Evolutionary conservation across 2,329 filamentous ascomycete genomes (phyloP).

Genomic region (Fusarium ambrosium): DNA sequence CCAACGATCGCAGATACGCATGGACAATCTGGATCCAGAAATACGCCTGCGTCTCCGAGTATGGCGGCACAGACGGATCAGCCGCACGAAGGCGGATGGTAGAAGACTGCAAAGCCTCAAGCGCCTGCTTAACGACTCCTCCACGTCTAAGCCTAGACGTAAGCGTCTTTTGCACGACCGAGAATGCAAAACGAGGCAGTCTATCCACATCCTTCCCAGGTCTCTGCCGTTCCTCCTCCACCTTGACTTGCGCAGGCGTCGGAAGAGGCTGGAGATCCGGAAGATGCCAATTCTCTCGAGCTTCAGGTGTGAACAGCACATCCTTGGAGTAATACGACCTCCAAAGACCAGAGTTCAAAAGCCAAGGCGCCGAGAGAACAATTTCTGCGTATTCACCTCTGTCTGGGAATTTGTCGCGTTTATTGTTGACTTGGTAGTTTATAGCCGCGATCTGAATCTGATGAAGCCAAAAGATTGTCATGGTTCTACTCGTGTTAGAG

Average conservation of each 20-base stretch:
- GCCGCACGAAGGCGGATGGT: constrained; percentile 41
- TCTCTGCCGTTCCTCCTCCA: not conserved
- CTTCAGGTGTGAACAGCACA: constrained; percentile 48
- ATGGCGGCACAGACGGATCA: constrained; percentile 38
- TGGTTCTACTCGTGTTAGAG: constrained; percentile 36
- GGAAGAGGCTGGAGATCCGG: constrained; percentile 51
- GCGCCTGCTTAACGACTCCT: constrained; percentile 45
- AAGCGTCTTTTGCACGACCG: constrained; percentile 45
- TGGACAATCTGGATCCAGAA: constrained; percentile 51
- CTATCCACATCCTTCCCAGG: constrained; percentile 30
- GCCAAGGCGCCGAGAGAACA: constrained; percentile 40
- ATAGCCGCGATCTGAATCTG: constrained; percentile 51
- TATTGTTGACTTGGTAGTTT: constrained; percentile 36
- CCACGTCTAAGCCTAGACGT: constrained; percentile 37
- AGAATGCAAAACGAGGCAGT: constrained; percentile 49
- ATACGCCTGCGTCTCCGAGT: constrained; percentile 52
- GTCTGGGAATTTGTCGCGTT: constrained; percentile 21
- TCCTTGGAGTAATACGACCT: constrained; percentile 50
- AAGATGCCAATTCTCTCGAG: constrained; percentile 47
- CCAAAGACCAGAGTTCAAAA: constrained; percentile 52
- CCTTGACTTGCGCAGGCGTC: constrained; percentile 2
- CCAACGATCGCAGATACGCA: constrained; percentile 32
- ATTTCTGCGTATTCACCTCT: constrained; percentile 43
- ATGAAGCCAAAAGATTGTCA: constrained; percentile 54
- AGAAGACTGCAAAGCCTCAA: constrained; percentile 42